Evolutionary conservation across 192 early-diverging fungal species (phyloP), one percentile per base, ranked within the genome.

Genomic region (Backusella luteola): DNA sequence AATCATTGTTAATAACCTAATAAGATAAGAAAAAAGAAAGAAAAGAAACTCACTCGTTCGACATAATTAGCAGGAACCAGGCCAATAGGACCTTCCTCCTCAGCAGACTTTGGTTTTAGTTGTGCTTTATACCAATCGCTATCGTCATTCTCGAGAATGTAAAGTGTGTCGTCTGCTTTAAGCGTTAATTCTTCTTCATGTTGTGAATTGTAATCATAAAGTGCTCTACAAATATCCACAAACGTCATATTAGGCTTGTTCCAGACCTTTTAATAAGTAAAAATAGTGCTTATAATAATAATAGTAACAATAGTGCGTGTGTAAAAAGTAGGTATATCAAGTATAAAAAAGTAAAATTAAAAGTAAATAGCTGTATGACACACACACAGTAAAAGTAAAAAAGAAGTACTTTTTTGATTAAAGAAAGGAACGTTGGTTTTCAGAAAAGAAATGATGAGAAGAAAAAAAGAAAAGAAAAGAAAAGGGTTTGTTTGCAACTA

Each of bases 1-100:
- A 41, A 71, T 26, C 34, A 5, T 63, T 29, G 29, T 29, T 44
- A 44, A 14, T 19, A 5, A 44, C 53, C 53, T 56, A 23, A n/a
- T 6, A 53, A 21, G 6, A 56, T 26, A 36, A n/a, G 15, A 1
- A 19, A n/a, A 42, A 49, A 34, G 3, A 63, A 11, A 34, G 32
- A 32, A 32, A 29, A 56, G 3, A 32, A 8, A 34, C 34, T 46
- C 75, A 78, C 83, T 73, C 84, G 79, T 35, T 96, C 90, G 32
- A 98, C 90, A 89, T 99, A 98, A 73, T 93, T 93, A 42, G 88
- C 90, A 15, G 98, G 98, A 44, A 98, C 93, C 34, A 98, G 83
- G 9, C 98, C 98, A 77, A 92, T 86, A 42, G 73, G 81, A 49
- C 81, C 83, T 70, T 69, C 67, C 42, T 89, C 81, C 67, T 83